A percentile compares a stretch with the other conserved stretches of the same genome.
phyloP scores from a whole-genome alignment of 352 stramenopile species.

The Phytophthora brassicae region DNA sequence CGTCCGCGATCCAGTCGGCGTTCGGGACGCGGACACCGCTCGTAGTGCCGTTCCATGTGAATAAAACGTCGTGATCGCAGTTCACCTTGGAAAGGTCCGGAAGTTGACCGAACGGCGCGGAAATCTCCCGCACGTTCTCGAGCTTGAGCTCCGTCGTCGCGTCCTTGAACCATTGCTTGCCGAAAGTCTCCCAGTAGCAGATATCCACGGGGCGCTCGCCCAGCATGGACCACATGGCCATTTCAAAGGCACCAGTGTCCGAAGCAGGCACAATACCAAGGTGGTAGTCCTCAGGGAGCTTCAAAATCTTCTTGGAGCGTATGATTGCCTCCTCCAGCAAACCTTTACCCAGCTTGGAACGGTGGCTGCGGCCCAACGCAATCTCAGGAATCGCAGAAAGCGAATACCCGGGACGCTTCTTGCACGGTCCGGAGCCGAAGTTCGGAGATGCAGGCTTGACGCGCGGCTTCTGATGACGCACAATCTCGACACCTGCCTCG shows the following conservation, averaged over 20 bases:
- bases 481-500: slow-evolving; percentile 44
- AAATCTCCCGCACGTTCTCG: slow-evolving; percentile 92
- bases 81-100: slow-evolving; percentile 94
- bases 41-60: slow-evolving; percentile 99
- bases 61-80: slow-evolving; percentile 96
- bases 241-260: slow-evolving; percentile 99
- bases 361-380: slow-evolving; percentile 94
- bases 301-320: slow-evolving; percentile 94
- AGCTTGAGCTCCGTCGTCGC: slow-evolving; percentile 94
- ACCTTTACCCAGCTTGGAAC: slow-evolving; percentile 97
- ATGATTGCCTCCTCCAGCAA: slow-evolving; percentile 95
- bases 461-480: slow-evolving; percentile 66
- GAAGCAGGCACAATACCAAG: slow-evolving; percentile 97
- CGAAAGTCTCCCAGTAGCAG: slow-evolving; percentile 98
- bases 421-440: slow-evolving; percentile 98
- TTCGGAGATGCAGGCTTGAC: slow-evolving; percentile 89
- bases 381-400: slow-evolving; percentile 88
- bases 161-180: slow-evolving; percentile 96
- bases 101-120: slow-evolving; percentile 96
- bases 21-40: slow-evolving; percentile 96
- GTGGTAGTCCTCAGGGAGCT: slow-evolving; percentile 94
- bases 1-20: slow-evolving; percentile 95
- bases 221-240: slow-evolving; percentile 99
- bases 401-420: slow-evolving; percentile 97
- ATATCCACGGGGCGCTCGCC: slow-evolving; percentile 92